Evolutionary conservation across 495 filamentous ascomycete species (phyloP), one percentile per base, ranked within the genome.

Genomic region (Aspergillus hancockii): DNA sequence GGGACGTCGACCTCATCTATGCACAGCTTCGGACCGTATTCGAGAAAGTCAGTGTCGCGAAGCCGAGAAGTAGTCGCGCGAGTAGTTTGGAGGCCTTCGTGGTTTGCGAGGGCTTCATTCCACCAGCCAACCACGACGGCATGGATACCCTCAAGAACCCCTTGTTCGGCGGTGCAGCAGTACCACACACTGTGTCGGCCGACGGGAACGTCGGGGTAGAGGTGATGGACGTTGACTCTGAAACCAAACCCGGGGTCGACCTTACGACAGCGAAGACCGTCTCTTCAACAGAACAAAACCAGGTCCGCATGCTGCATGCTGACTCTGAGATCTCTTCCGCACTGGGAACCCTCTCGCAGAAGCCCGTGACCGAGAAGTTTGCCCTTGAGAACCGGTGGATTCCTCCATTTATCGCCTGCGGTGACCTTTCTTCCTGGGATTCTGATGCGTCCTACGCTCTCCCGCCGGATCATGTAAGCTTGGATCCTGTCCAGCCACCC

Each of bases 51-150:
- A 84, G 87, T 54, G 91, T 96, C 43, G 92, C 94, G 14, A 98
- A 98, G 71, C 94, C 94, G 14, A 81, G 94, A 43, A 95, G 90
- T 50, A 94, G 90, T 60, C 83, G 94, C 10, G 94, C 93, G 10
- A 98, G 94, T 71, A 96, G 91, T 74, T 82, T 98, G 30, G 94
- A 98, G 69, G 93, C 94, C 3, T 98, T 98, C 64, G 88, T 98
- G 41, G 93, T 98, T 23, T 98, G 94, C 76, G 81, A 96, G 62
- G 90, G 91, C 30, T 98, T 97, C 56, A 82, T 83, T 49, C 84
- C 85, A 0, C 76, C 76, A 8, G 59, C 66, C 30, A 68, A 65
- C 14, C 67, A 72, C 46, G 71, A 73, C 30, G 68, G 72, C 4
- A 71, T 76, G 69, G 71, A 72, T 10, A 68, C 77, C 75, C 18